Conservation (phyloP, 2,329 filamentous ascomycete species). For the Fusarium sp. region DNA sequence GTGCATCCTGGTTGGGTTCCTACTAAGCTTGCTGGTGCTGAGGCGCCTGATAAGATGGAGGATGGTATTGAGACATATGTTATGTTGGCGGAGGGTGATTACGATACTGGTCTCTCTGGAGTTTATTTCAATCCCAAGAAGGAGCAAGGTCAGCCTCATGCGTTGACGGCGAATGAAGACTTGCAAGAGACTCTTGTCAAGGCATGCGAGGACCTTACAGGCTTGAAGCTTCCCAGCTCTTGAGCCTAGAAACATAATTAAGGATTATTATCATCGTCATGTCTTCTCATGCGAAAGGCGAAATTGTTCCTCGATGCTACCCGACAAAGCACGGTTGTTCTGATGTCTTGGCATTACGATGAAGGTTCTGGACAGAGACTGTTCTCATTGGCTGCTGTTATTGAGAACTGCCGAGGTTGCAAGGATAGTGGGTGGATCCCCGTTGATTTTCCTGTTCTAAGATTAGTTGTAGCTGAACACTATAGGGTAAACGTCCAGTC, state of each 20-base stretch:
- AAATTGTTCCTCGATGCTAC: not conserved
- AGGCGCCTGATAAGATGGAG: constrained; percentile 29
- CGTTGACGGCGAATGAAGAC: constrained; percentile 12
- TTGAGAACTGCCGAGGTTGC: not conserved
- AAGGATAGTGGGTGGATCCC: not conserved
- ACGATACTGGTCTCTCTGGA: constrained; percentile 30
- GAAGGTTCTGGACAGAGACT: not conserved
- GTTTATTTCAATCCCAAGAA: constrained; percentile 37
- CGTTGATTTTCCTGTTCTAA: too few relatives aligned
- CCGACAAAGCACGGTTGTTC: not conserved
- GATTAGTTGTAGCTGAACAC: too few relatives aligned
- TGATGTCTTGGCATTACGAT: not conserved
- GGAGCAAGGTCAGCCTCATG: constrained; percentile 25
- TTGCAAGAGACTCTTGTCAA: constrained; percentile 33
- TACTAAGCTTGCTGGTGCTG: constrained; percentile 33
- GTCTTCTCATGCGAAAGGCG: not conserved
- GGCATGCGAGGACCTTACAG: constrained; percentile 30
- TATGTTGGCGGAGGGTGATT: constrained; percentile 37
- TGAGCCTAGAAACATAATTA: not conserved
- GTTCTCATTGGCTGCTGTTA: not conserved
- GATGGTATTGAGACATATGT: constrained; percentile 38
- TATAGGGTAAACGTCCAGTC: not conserved
- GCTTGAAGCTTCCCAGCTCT: constrained; percentile 8
- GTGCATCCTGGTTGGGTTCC: constrained; percentile 41
- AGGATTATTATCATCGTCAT: not conserved